Evolutionary conservation across 208 protist genomes (phyloP).

Genomic region (Vickermania ingenoplastis): DNA sequence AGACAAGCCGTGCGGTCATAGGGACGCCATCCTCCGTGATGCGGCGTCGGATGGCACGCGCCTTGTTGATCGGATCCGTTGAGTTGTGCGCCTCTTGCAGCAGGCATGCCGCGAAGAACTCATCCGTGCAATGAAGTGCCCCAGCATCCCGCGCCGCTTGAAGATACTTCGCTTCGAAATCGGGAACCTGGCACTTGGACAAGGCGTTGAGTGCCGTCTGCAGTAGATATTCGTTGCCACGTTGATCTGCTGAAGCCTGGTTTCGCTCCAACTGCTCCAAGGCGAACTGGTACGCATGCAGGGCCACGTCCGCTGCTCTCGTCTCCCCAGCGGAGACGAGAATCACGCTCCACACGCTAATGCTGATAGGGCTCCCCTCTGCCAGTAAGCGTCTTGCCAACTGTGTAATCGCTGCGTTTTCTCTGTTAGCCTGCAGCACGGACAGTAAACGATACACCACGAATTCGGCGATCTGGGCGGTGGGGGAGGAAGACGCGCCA

Average conservation of each 20-base stretch:
- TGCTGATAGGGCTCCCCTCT: slow-evolving; percentile 13
- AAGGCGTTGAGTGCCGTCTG: slow-evolving; percentile 59
- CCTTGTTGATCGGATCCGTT: slow-evolving; percentile 34
- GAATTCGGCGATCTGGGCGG: slow-evolving; percentile 16
- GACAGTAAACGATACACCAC: slow-evolving; percentile 38
- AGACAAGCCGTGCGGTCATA: slow-evolving; percentile 31
- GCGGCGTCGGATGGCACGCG: slow-evolving; percentile 25
- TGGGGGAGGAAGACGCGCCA: background rate
- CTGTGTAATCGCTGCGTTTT: slow-evolving; percentile 36
- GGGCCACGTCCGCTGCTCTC: slow-evolving; percentile 43
- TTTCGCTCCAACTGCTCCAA: slow-evolving; percentile 11
- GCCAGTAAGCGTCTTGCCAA: slow-evolving; percentile 33
- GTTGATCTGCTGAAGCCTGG: slow-evolving; percentile 10
- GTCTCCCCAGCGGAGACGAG: slow-evolving; percentile 55
- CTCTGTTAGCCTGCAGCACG: slow-evolving; percentile 35
- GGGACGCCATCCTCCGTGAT: slow-evolving; percentile 29
- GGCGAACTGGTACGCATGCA: slow-evolving; percentile 27
- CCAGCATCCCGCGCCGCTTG: slow-evolving; percentile 20
- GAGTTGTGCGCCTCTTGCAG: slow-evolving; percentile 72
- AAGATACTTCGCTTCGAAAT: slow-evolving; percentile 53
- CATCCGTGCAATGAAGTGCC: slow-evolving; percentile 44
- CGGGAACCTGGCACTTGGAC: slow-evolving; percentile 53
- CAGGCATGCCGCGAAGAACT: slow-evolving; percentile 57
- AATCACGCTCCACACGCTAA: slow-evolving; percentile 54
- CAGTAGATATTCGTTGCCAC: slow-evolving; percentile 58